Evolutionary conservation across 2,329 filamentous ascomycete species (phyloP).

Genomic region (Ascochyta pisi): DNA sequence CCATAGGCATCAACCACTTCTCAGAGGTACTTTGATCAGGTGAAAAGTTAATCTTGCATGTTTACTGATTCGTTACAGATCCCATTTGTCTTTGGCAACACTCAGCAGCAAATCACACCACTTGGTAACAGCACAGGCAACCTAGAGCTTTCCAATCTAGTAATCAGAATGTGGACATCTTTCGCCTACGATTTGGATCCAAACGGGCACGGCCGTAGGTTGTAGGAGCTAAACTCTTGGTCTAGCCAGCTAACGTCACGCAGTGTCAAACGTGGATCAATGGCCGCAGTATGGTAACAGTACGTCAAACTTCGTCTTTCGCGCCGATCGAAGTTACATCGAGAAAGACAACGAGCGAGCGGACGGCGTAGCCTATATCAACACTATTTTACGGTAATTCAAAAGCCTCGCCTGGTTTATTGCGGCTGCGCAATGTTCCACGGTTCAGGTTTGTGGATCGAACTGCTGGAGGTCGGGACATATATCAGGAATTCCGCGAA

Average conservation of each 20-base stretch:
- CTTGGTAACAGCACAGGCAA: slow-evolving; percentile 34
- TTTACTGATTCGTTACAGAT: slow-evolving; percentile 26
- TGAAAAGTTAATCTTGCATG: too few species aligned
- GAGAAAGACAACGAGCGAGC: slow-evolving; percentile 32
- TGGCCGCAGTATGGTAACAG: slow-evolving; percentile 33
- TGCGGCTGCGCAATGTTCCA: too few species aligned
- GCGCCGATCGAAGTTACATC: slow-evolving; percentile 35
- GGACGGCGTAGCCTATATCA: slow-evolving; percentile 34
- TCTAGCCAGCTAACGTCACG: background rate
- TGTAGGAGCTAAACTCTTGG: background rate
- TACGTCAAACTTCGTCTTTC: slow-evolving; percentile 38
- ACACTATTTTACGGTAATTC: slow-evolving; percentile 27
- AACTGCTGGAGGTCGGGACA: too few species aligned
- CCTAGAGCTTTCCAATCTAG: slow-evolving; percentile 28
- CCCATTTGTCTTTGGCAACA: slow-evolving; percentile 41
- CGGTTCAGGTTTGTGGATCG: too few species aligned
- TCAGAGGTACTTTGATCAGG: slow-evolving; percentile 28
- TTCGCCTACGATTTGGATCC: slow-evolving; percentile 40
- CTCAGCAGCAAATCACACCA: slow-evolving; percentile 34
- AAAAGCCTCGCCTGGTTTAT: too few species aligned
- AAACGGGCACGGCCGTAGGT: slow-evolving; percentile 36
- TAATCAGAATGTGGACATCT: slow-evolving; percentile 42
- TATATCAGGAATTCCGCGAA: too few species aligned
- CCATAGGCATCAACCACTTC: slow-evolving; percentile 40
- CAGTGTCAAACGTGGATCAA: slow-evolving; percentile 19